Base-by-base conservation (phyloP, 805 yeast species). In the Suhomyces sp. region DNA sequence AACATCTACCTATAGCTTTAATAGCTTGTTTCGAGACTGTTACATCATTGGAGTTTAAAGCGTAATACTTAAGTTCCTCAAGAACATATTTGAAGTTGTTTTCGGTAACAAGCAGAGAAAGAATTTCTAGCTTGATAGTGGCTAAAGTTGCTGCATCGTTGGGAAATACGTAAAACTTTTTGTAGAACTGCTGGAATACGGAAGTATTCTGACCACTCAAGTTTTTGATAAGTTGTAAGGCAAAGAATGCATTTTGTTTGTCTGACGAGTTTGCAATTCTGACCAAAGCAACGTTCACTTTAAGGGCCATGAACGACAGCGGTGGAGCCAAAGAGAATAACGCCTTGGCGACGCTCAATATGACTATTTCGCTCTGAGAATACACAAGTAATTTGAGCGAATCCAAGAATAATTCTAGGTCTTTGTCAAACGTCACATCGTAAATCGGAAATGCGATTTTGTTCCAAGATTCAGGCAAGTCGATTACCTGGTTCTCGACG, bases 31-130 rank as follows among this genome's bases (percentile, higher is more conserved):
- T 59, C 19, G 77, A 68, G 23, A 71, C 59, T 38, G 56, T 44
- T 2, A 40, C 26, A n/a, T 61, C 52, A 1, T 60, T 53, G 12
- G 68, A 60, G 17, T 62, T 54, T 9, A 70, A 54, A 0, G 83
- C 81, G 54, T 82, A 80, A 62, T 83, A 82, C 62, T 85, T 86
- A 29, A 91, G 67, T 64, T 90, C 96, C 31, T 78, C 74, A 29
- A 86, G 68, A 4, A 89, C 76, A 2, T 61, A 53, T 19, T 75
- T 73, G 44, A 83, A 80, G 59, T 81, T 88, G 9, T 69, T 63
- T 38, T 79, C 81, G 51, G 78, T 76, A 35, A 83, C 78, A n/a
- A 90, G 69, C 22, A 78, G 72, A 5, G 90, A 77, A 38, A 90
- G 68, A 19, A 89, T 80, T 47, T 76, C 74, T 6, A 92, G 66